phyloP scores from a whole-genome alignment of 345 rosid species.

The Noccaea bulbosa region DNA sequence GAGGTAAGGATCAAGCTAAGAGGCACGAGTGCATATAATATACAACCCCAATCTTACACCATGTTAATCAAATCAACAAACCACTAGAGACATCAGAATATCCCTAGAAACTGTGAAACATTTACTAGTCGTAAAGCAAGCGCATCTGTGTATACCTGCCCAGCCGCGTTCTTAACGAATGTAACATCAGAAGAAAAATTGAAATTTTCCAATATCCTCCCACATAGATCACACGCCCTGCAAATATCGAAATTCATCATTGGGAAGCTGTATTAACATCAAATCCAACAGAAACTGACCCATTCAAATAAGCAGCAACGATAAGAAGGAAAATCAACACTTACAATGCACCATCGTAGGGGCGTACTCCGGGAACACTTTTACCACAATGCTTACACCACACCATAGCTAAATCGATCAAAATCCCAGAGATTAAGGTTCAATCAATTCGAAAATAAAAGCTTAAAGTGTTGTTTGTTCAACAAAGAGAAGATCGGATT shows the following conservation, averaged over 20 bases:
- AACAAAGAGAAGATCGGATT: background rate
- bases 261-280: background rate
- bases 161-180: constrained; percentile 48
- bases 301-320: too few species aligned
- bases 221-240: constrained; percentile 44
- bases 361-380: constrained; percentile 39
- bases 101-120: background rate
- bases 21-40: too few species aligned
- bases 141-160: constrained; percentile 28
- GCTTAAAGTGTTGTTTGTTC: background rate
- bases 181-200: constrained; percentile 39
- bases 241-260: background rate
- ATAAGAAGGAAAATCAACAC: constrained; percentile 1
- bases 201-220: constrained; percentile 43
- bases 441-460: constrained; percentile 23
- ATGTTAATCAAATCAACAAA: too few species aligned
- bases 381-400: constrained; percentile 42
- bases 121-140: background rate
- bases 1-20: too few species aligned
- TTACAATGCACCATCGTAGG: constrained; percentile 41
- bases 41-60: too few species aligned
- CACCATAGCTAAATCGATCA: constrained; percentile 36
- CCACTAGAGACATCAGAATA: too few species aligned
- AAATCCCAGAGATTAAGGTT: constrained; percentile 1
- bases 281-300: too few species aligned